Percentiles rank a stretch among this genome's conserved stretches.
phyloP scores from a whole-genome alignment of 2,329 filamentous ascomycete species.

The Neopestalotiopsis sp. region DNA sequence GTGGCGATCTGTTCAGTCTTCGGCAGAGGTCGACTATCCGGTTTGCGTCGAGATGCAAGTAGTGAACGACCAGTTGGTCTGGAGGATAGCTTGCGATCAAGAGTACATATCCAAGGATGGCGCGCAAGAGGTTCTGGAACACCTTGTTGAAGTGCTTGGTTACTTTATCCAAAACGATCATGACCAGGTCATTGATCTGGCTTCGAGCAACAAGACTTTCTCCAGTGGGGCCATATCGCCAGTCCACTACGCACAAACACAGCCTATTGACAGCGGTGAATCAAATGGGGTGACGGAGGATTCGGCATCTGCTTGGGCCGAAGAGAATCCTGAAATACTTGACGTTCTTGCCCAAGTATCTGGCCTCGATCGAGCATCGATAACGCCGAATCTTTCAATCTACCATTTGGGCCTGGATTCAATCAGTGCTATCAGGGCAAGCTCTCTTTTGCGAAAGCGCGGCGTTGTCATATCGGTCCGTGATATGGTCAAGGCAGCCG shows the following conservation, averaged over 20 bases:
- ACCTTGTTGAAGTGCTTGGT: conserved; percentile 64
- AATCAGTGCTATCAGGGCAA: conserved; percentile 87
- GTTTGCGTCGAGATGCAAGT: conserved; percentile 83
- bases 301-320: neutral
- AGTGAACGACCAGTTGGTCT: conserved; percentile 59
- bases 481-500: conserved; percentile 71
- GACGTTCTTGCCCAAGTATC: conserved; percentile 63
- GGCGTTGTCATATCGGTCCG: conserved; percentile 70
- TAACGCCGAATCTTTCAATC: conserved; percentile 68
- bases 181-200: conserved; percentile 51
- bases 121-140: conserved; percentile 56
- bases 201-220: conserved; percentile 42
- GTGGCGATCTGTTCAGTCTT: conserved; percentile 67
- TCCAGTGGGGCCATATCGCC: conserved; percentile 70
- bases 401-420: conserved; percentile 91
- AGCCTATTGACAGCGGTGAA: neutral
- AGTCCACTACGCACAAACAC: conserved; percentile 34
- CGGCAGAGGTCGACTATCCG: conserved; percentile 78
- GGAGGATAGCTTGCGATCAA: conserved; percentile 75
- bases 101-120: conserved; percentile 53
- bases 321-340: conserved; percentile 43
- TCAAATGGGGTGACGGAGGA: neutral
- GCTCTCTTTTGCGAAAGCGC: conserved; percentile 69
- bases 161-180: conserved; percentile 58
- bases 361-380: conserved; percentile 59